Base-by-base conservation (phyloP, 2,329 filamentous ascomycete species). In the Alternaria brassicae region DNA sequence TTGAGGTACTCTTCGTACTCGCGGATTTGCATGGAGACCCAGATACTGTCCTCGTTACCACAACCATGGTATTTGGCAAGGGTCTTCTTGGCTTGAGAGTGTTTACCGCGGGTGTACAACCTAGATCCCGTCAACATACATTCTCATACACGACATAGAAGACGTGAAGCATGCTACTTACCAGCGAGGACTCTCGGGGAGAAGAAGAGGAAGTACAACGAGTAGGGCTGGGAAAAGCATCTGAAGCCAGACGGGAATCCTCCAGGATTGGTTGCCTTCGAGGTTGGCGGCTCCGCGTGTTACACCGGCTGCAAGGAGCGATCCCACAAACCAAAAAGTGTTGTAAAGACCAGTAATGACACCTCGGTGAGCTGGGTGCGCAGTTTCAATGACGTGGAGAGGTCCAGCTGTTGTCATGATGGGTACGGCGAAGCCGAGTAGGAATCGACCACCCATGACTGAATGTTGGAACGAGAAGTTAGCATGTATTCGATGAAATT, bases 351-450 rank as follows among this genome's bases (percentile, higher is more conserved):
- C 79, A 6, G 79, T 81, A 58, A 81, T 74, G 12, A 78, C 67
- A 36, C 84, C 85, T 61, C 87, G 81, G 70, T 84, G 85, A 3
- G 83, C 82, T 1, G 87, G 87, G 65, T 89, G 87, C 3, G 85
- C 81, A 25, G 87, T 79, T 71, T 89, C 87, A 40, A 86, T 82
- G 17, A 84, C 83, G 66, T 87, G 87, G 28, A 85, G 81, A 2
- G 86, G 86, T 2, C 83, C 86, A 7, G 85, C 85, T 5, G 84
- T 80, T 6, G 82, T 80, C 13, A 83, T 81, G 58, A 89, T 84
- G 2, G 82, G 80, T 25, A 86, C 84, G 41, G 86, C 86, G 60
- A 87, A 87, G 58, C 86, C 86, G 5, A 88, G 81, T 27, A 88
- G 68, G 73, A 88, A 87, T 21, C 85, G 81, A 30, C 85, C 85